Base-by-base conservation (phyloP, 352 stramenopile species). In the Pythium phragmitis region DNA sequence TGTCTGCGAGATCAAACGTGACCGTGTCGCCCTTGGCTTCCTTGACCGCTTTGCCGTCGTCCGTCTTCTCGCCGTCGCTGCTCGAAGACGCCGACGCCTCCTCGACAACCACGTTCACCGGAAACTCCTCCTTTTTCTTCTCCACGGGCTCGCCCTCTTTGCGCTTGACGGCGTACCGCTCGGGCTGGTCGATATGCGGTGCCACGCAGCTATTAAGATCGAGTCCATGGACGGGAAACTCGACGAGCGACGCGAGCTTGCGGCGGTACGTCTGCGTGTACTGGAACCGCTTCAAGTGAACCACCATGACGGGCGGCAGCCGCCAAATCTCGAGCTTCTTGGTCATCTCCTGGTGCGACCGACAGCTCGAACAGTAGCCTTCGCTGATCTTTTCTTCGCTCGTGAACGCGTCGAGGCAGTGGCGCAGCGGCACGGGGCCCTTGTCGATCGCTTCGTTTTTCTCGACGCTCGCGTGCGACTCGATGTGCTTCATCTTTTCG, bases 281-380 rank as follows among this genome's bases (percentile, higher is more conserved):
- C 69, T 99, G 92, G 73, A 99, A 99, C 45, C 98, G 87, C 84
- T 99, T 99, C 37, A 99, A 78, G 73, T 99, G 96, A 30, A 99
- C 77, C 21, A 99, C 97, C 64, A 99, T 96, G 13, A 99, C 96
- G 12, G 97, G 96, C 1, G 97, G 97, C 4, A 98, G 74, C 26
- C 93, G 89, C 84, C 97, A 99, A 16, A 99, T 90, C 71, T 98
- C 92, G 36, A 99, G 85, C 71, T 99, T 97, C 78, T 99, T 99
- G 67, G 94, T 99, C 64, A 98, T 98, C 59, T 97, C 88, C 48
- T 97, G 86, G 61, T 98, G 93, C 51, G 96, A 72, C 50, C 98
- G 92, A 71, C 97, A 99, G 66, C 89, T 96, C 23, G 91, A 97
- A 77, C 97, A 99, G 74, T 99, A 99, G 63, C 97, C 86, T 59